Base-by-base conservation (phyloP, 2,329 filamentous ascomycete genomes). In the Westerdykella ornata region DNA sequence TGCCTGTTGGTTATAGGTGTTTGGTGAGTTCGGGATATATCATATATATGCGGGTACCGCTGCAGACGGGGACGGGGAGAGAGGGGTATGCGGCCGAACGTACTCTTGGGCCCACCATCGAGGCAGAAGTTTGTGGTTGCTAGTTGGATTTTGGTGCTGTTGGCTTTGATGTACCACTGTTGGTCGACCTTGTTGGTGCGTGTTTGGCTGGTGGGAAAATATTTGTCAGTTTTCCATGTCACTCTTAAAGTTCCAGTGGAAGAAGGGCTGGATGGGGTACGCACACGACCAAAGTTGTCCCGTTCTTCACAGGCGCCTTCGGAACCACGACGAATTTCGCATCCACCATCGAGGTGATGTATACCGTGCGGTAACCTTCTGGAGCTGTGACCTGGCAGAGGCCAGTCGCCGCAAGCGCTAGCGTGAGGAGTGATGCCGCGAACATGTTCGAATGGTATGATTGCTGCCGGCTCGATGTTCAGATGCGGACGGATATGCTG, bases 301-400 rank as follows among this genome's bases (percentile, higher is more conserved):
- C 56, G 22, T 38, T 45, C 2, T 48, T 51, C 7, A 33, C 30
- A 9, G 48, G 41, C 1, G 47, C 32, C 26, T 59, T 60, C 2
- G 59, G 58, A 5, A 59, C 56, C 2, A 62, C 47, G 17, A 58
- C 55, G 34, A 49, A 60, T 41, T 54, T 59, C 5, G 47, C 38
- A 41, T 62, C 57, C 37, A 57, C 56, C 31, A 51, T 49, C 1
- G 57, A 60, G 3, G 54, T 56, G 16, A 62, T 54, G 46, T 57
- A 60, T 19, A 60, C 57, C 16, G 43, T 50, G 29, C 56, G 56
- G 36, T 61, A 60, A 19, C 55, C 57, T 17, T 43, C 49, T 8
- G 56, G 56, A 13, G 44, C 31, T 4, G 37, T 35, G 22, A 38
- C 43, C 38, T 59, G 53, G 16, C 53, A 44, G 9, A 61, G 30